Evolutionary conservation across 345 rosid genomes (phyloP).

Genomic region (Ricinus communis): DNA sequence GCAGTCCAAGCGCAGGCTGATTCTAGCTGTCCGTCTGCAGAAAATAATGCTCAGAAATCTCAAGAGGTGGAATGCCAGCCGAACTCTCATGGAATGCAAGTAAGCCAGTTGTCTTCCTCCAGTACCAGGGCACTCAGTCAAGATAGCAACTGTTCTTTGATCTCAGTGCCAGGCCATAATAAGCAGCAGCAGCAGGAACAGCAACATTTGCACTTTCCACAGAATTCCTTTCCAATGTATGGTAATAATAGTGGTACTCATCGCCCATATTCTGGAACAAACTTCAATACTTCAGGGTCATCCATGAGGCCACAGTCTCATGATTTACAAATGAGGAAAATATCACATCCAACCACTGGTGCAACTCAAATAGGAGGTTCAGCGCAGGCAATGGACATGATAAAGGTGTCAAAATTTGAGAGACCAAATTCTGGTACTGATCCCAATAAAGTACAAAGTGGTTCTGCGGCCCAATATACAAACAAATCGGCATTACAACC

Average conservation of each 20-base stretch:
- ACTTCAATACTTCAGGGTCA: conserved; percentile 49
- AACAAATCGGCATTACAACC: conserved; percentile 52
- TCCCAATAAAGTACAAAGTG: conserved; percentile 50
- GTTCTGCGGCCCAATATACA: conserved; percentile 47
- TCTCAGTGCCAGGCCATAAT: conserved; percentile 53
- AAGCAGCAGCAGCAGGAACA: conserved; percentile 73
- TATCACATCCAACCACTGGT: conserved; percentile 55
- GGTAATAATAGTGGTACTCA: conserved; percentile 51
- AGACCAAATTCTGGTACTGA: conserved; percentile 54
- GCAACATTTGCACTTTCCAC: conserved; percentile 68
- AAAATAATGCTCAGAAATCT: conserved; percentile 51
- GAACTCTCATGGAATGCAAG: conserved; percentile 58
- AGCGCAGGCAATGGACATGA: conserved; percentile 36
- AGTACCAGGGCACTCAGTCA: conserved; percentile 37
- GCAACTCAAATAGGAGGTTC: conserved; percentile 40
- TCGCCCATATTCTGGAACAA: conserved; percentile 57
- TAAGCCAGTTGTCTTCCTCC: conserved; percentile 49
- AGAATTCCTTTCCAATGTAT: conserved; percentile 62
- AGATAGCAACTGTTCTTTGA: conserved; percentile 52
- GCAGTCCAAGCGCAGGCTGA: conserved; percentile 39
- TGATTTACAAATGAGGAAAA: conserved; percentile 66
- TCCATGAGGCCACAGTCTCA: conserved; percentile 61
- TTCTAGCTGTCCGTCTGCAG: conserved; percentile 37
- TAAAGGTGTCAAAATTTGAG: conserved; percentile 62
- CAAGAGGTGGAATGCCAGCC: conserved; percentile 38